Conservation (phyloP, 768 basidiomycete genomes). For the Amanita rimosa region DNA sequence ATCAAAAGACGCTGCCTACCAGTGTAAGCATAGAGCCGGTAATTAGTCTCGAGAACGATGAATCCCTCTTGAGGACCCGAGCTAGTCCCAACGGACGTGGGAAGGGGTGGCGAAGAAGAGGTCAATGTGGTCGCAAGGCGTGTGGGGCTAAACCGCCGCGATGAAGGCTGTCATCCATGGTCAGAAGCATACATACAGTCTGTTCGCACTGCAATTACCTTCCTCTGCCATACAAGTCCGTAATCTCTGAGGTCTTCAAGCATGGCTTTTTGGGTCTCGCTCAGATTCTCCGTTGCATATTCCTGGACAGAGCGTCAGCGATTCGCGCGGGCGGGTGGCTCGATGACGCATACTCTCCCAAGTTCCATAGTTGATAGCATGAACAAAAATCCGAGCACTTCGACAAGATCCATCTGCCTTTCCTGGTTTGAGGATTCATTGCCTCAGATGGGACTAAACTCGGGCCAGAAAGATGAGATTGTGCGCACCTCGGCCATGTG, state of each 20-base stretch:
- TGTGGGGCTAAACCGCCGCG: slow-evolving; percentile 85
- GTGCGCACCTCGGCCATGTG: slow-evolving; percentile 65
- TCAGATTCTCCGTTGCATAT: slow-evolving; percentile 77
- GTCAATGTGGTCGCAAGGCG: slow-evolving; percentile 91
- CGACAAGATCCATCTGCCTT: slow-evolving; percentile 85
- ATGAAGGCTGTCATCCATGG: slow-evolving; percentile 38
- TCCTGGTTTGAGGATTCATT: slow-evolving; percentile 33
- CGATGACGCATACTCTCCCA: slow-evolving; percentile 49
- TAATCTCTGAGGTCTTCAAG: slow-evolving; percentile 90
- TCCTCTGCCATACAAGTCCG: slow-evolving; percentile 84
- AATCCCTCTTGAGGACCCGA: slow-evolving; percentile 72
- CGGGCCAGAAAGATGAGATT: slow-evolving; percentile 7
- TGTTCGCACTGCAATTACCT: slow-evolving; percentile 29
- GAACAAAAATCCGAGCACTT: slow-evolving; percentile 89
- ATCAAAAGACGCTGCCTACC: slow-evolving; percentile 34
- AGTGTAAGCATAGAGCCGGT: slow-evolving; percentile 96
- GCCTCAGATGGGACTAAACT: slow-evolving; percentile 10
- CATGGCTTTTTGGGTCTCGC: slow-evolving; percentile 75
- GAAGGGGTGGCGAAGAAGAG: slow-evolving; percentile 76
- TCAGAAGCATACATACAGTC: slow-evolving; percentile 15
- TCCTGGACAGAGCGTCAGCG: slow-evolving; percentile 38
- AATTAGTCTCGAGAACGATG: slow-evolving; percentile 96
- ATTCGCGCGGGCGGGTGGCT: slow-evolving; percentile 5
- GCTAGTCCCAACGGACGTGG: slow-evolving; percentile 45
- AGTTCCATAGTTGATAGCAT: slow-evolving; percentile 97